A percentile compares a stretch with the other conserved stretches of the same genome.
Evolutionary conservation across 2,329 filamentous ascomycete species (phyloP).

Genomic region (Aspergillus arachidicola): DNA sequence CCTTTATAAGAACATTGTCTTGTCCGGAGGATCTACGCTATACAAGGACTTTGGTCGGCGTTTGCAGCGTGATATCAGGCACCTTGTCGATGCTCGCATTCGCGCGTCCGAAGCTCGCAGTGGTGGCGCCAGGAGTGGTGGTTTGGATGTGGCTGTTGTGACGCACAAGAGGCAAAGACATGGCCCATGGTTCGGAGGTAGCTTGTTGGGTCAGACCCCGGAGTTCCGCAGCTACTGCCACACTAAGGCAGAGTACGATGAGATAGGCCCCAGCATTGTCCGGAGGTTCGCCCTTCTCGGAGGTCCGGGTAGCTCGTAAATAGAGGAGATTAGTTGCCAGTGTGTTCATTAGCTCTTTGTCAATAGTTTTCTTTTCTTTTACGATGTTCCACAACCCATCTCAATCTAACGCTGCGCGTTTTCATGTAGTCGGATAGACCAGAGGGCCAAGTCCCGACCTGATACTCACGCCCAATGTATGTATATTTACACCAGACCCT

Average conservation of each 20-base stretch:
- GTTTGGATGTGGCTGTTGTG: conserved; percentile 94
- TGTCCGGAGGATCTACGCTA: conserved; percentile 93
- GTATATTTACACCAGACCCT: background rate
- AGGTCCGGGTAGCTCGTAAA: conserved; percentile 69
- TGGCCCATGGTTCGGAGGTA: conserved; percentile 97
- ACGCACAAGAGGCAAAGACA: conserved; percentile 97
- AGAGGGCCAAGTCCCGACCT: background rate
- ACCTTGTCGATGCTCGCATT: conserved; percentile 91
- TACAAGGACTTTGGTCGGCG: conserved; percentile 98
- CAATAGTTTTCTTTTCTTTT: conserved; percentile 29
- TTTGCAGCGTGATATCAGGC: conserved; percentile 95
- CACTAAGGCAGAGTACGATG: conserved; percentile 86
- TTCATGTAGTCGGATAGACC: conserved; percentile 6
- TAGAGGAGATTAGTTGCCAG: background rate
- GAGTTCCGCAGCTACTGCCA: conserved; percentile 99
- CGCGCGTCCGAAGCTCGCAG: conserved; percentile 88
- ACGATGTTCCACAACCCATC: background rate
- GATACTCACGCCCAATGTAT: background rate
- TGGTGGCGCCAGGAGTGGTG: conserved; percentile 89
- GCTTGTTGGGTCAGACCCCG: conserved; percentile 91
- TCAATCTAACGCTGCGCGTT: conserved; percentile 3
- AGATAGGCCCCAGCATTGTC: conserved; percentile 94
- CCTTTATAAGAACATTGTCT: conserved; percentile 98
- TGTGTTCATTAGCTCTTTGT: conserved; percentile 21
- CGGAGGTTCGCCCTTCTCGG: conserved; percentile 91